Base-by-base conservation (phyloP, 73 alveolate species). In the Paramecium tetraurelia region DNA sequence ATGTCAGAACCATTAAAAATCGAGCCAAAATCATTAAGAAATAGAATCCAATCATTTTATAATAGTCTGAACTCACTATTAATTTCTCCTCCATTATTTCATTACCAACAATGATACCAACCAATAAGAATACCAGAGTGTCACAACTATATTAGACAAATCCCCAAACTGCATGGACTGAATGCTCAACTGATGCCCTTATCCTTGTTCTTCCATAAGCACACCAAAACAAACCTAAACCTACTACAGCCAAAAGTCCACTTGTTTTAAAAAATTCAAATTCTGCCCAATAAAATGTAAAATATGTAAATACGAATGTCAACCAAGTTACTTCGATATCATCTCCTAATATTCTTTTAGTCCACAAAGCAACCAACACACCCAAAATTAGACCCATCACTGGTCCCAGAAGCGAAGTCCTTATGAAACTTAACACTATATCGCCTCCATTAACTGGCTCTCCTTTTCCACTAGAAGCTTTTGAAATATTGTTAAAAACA, bases 301-400 rank as follows among this genome's bases (percentile, higher is more conserved):
- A 33, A 75, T 33, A 75, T 16, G 87, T 44, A 33, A 44, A 75
- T 36, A 75, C 59, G 7, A 75, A 40, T 12, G 48, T 75, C 31
- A 75, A 14, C 53, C 88, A 92, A 7, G 76, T 29, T 7, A 94
- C 71, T 46, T 95, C 97, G 3, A 94, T 40, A 9, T 70, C 89
- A 20, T 95, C 95, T 2, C 97, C 97, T 36, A 95, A 95, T 69
- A 92, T 50, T 27, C 94, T 22, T 92, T 80, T 71, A 92, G 58
- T 27, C 83, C 22, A 92, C 75, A 94, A 44, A 53, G 31, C 69
- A 53, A 53, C 69, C 8, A 53, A 4, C 9, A 53, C 6, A 18
- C 69, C 31, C 21, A 53, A 16, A 4, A 53, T 5, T 53, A 53
- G 31, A 53, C 46, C 40, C 40, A 87, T 85, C 1, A 80, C 68